Conservation (phyloP, 2,329 filamentous ascomycete species). For the Chalaropsis thielavioides region DNA sequence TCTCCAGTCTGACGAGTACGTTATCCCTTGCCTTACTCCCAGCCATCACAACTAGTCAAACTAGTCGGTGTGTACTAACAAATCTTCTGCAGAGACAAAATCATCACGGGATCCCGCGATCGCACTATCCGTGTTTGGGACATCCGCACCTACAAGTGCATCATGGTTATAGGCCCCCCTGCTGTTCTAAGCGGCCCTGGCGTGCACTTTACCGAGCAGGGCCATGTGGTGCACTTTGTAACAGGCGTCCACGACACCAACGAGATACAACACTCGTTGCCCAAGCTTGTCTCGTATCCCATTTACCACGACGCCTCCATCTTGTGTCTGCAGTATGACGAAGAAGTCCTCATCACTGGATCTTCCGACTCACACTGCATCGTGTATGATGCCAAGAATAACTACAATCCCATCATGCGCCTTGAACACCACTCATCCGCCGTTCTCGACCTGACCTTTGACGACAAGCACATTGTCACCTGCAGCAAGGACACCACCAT, state of each 20-base stretch:
- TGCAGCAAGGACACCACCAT: constrained; percentile 94
- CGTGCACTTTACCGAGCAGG: constrained; percentile 39
- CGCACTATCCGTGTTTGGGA: constrained; percentile 95
- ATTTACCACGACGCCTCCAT: constrained; percentile 82
- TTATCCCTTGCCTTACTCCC: constrained; percentile 18
- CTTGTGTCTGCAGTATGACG: constrained; percentile 86
- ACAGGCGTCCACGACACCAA: constrained; percentile 32
- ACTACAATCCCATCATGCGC: constrained; percentile 66
- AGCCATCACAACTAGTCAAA: neutral
- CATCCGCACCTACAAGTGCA: constrained; percentile 73
- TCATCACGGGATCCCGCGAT: constrained; percentile 91
- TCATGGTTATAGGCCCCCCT: constrained; percentile 70
- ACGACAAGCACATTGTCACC: constrained; percentile 82
- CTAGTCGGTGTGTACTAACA: constrained; percentile 17
- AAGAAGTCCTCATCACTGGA: constrained; percentile 83
- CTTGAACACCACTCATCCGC: constrained; percentile 70
- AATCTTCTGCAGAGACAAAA: constrained; percentile 57
- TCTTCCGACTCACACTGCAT: constrained; percentile 88
- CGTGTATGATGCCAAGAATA: constrained; percentile 67
- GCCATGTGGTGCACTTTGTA: constrained; percentile 40
- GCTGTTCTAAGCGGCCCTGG: constrained; percentile 41
- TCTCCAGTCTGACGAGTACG: constrained; percentile 90
- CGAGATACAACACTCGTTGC: constrained; percentile 32
- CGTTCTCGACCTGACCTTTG: constrained; percentile 86
- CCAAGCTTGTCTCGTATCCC: constrained; percentile 41